These are phyloP conservation scores for Pseudozyma pruni DNA, from an alignment of 1,284 basidiomycete genomes.

Conservation along the genomic window DNA sequence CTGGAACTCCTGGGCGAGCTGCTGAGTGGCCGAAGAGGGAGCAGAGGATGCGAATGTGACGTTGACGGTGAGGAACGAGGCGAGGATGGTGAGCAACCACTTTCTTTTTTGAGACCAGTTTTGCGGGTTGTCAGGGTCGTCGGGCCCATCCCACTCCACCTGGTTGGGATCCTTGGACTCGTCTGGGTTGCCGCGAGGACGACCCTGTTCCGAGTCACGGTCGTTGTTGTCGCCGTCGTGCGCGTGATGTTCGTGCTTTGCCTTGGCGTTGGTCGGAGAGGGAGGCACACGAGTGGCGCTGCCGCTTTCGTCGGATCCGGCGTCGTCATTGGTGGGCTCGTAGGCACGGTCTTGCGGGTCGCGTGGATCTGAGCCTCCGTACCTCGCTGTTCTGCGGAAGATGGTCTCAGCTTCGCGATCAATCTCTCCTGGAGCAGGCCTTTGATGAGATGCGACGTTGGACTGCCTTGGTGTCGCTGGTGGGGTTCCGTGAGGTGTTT, in stretches of 20 bases:
- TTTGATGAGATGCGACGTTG: not conserved
- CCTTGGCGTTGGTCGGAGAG: slow-evolving; percentile 21
- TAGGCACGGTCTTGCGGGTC: slow-evolving; percentile 31
- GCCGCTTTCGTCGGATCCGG: slow-evolving; percentile 9
- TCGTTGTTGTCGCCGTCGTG: slow-evolving; percentile 5
- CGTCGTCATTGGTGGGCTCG: slow-evolving; percentile 1
- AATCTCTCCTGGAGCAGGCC: slow-evolving; percentile 7
- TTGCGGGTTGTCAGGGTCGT: slow-evolving; percentile 55
- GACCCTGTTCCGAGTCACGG: slow-evolving; percentile 19
- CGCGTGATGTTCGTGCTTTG: slow-evolving; percentile 3
- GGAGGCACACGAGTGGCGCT: slow-evolving; percentile 26
- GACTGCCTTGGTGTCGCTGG: slow-evolving; percentile 7
- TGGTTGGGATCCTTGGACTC: slow-evolving; percentile 31
- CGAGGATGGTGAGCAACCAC: slow-evolving; percentile 47
- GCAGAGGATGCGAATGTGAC: slow-evolving; percentile 65
- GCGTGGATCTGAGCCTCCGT: slow-evolving; percentile 32
- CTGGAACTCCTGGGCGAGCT: slow-evolving; percentile 25
- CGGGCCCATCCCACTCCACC: slow-evolving; percentile 37
- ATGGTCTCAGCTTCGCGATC: slow-evolving; percentile 28
- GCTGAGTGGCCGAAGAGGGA: slow-evolving; percentile 47
- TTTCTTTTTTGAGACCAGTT: slow-evolving; percentile 51
- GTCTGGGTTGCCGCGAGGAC: slow-evolving; percentile 31
- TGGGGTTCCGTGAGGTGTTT: slow-evolving; percentile 25
- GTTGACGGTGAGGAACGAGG: slow-evolving; percentile 56
- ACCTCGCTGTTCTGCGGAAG: slow-evolving; percentile 28